These are phyloP conservation scores for Platanthera zijinensis DNA, from an alignment of 106 monocot species.

Conservation along the genomic window DNA sequence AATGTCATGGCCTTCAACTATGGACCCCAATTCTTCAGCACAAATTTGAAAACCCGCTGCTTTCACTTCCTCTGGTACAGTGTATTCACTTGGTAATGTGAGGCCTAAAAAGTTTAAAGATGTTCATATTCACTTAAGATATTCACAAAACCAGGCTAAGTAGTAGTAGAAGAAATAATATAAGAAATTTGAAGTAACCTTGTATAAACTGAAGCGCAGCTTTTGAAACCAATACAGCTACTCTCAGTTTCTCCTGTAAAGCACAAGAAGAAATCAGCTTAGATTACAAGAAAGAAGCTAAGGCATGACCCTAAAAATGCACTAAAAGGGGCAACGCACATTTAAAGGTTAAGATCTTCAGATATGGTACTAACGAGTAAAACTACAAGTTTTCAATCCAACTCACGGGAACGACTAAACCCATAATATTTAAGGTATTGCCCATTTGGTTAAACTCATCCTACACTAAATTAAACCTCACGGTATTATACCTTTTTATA, in stretches of 20 bases:
- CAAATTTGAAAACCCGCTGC: conserved; percentile 30
- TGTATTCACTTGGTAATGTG: conserved; percentile 16
- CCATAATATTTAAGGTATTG: too few relatives aligned
- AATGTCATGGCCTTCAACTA: conserved; percentile 32
- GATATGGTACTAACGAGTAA: neutral
- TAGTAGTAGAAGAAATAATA: neutral
- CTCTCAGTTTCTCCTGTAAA: conserved; percentile 29
- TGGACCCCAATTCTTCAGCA: conserved; percentile 34
- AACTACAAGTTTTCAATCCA: neutral
- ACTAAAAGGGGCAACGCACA: neutral
- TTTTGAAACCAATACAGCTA: conserved; percentile 32
- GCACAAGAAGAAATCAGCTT: neutral
- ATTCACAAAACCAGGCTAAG: neutral
- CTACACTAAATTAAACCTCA: too few relatives aligned
- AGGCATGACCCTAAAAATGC: neutral
- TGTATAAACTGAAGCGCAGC: conserved; percentile 30
- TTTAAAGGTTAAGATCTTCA: neutral
- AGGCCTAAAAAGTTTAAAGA: neutral
- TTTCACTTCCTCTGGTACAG: conserved; percentile 22
- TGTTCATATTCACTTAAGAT: neutral
- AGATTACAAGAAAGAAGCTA: neutral
- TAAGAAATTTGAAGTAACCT: conserved; percentile 7
- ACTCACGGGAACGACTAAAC: too few relatives aligned
- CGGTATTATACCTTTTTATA: too few relatives aligned
- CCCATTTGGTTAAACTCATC: too few relatives aligned